Percentiles rank a stretch among this genome's conserved stretches.
phyloP scores from a whole-genome alignment of 2,329 filamentous ascomycete species.

The Ilyonectria robusta region DNA sequence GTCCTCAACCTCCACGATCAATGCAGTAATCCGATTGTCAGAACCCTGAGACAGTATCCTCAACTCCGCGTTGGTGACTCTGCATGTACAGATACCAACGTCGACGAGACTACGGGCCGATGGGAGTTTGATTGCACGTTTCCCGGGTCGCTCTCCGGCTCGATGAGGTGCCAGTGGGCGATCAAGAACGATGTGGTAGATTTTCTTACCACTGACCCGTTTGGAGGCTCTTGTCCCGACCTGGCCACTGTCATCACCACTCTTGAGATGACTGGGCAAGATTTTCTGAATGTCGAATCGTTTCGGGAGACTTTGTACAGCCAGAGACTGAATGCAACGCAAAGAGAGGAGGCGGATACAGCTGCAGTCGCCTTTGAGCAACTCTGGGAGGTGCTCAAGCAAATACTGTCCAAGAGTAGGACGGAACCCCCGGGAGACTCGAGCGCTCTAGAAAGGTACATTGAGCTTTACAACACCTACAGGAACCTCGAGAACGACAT shows the following conservation, averaged over 20 bases:
- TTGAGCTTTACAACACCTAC: conserved; percentile 50
- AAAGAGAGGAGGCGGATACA: conserved; percentile 43
- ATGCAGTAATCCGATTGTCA: conserved; percentile 50
- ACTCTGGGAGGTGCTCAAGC: conserved; percentile 51
- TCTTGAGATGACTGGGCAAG: conserved; percentile 45
- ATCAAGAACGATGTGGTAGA: conserved; percentile 52
- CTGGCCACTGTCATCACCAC: conserved; percentile 54
- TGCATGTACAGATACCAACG: conserved; percentile 47
- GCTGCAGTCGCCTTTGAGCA: conserved; percentile 48
- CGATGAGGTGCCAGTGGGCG: conserved; percentile 49
- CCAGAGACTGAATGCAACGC: conserved; percentile 38
- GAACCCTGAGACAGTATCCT: conserved; percentile 47
- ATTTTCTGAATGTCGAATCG: conserved; percentile 47
- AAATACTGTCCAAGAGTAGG: conserved; percentile 47
- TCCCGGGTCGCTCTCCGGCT: conserved; percentile 50
- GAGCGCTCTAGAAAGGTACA: conserved; percentile 51
- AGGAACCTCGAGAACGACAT: conserved; percentile 51
- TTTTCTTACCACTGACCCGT: conserved; percentile 53
- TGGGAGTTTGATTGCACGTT: conserved; percentile 57
- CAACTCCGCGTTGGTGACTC: conserved; percentile 51
- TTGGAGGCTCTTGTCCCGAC: conserved; percentile 54
- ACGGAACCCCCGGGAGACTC: conserved; percentile 26
- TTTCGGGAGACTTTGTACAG: conserved; percentile 48
- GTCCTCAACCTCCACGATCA: conserved; percentile 53
- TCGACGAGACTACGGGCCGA: conserved; percentile 46